A percentile compares a stretch with the other conserved stretches of the same genome.
Evolutionary conservation across 768 basidiomycete species (phyloP).

Genomic region (Lactarius hatsudake): DNA sequence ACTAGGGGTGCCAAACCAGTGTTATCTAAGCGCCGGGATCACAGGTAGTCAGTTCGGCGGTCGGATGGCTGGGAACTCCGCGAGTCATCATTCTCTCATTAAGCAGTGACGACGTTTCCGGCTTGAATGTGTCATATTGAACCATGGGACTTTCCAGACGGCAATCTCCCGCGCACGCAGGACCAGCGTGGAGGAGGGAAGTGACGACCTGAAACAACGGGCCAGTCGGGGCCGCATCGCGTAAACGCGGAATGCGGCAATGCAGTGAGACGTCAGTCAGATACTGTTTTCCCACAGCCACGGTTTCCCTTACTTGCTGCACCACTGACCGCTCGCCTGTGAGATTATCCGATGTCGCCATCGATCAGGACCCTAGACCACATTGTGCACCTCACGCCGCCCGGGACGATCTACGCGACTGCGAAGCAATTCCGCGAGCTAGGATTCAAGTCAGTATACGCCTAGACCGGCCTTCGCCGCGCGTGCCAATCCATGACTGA

Average conservation of each 20-base stretch:
- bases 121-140: not conserved
- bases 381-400: constrained; percentile 68
- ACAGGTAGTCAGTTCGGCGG: not conserved
- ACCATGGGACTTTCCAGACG: no score
- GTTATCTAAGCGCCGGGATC: not conserved
- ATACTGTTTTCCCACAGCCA: not conserved
- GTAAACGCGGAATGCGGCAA: not conserved
- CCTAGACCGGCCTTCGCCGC: not conserved
- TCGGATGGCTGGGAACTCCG: not conserved
- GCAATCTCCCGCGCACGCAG: not conserved
- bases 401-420: constrained; percentile 50
- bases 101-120: not conserved
- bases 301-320: no score
- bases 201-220: not conserved
- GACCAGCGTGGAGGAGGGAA: not conserved
- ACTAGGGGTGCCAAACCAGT: not conserved
- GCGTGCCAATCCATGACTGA: not conserved
- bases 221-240: not conserved
- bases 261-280: not conserved
- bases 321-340: not conserved
- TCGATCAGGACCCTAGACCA: constrained; percentile 58
- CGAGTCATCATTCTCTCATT: no score
- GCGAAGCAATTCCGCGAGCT: constrained; percentile 53
- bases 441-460: constrained; percentile 58
- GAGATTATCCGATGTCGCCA: constrained; percentile 16